phyloP scores from a whole-genome alignment of 2,329 filamentous ascomycete genomes.

The Akanthomyces dipterigenus region DNA sequence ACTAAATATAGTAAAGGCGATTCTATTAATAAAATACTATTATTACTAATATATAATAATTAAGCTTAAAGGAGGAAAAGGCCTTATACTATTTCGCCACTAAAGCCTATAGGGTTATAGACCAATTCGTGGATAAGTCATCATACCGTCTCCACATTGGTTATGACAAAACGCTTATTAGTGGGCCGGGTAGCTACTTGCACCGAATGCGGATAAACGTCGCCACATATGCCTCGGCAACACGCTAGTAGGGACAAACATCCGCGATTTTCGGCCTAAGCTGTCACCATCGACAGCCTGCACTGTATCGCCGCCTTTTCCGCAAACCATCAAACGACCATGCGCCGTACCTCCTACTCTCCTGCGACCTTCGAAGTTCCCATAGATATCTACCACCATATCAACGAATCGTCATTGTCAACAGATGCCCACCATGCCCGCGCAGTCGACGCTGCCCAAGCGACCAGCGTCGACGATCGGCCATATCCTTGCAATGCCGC shows the following conservation, averaged over 20 bases:
- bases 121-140: no score
- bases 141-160: no score
- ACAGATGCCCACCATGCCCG: conserved; percentile 5
- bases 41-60: no score
- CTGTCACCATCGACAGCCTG: background rate
- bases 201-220: background rate
- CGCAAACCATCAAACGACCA: background rate
- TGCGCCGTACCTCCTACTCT: background rate
- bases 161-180: no score
- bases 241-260: background rate
- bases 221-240: background rate
- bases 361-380: background rate
- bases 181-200: background rate
- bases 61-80: no score
- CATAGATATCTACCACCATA: no score
- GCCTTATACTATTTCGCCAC: no score
- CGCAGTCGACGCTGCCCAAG: conserved; percentile 11
- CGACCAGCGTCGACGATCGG: conserved; percentile 20
- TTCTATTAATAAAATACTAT: no score
- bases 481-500: conserved; percentile 48
- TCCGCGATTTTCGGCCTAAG: background rate
- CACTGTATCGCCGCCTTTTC: background rate
- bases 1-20: no score
- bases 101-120: no score
- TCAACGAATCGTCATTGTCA: background rate